Evolutionary conservation across 2,329 filamentous ascomycete species (phyloP).

Genomic region (Penicillium sp.): DNA sequence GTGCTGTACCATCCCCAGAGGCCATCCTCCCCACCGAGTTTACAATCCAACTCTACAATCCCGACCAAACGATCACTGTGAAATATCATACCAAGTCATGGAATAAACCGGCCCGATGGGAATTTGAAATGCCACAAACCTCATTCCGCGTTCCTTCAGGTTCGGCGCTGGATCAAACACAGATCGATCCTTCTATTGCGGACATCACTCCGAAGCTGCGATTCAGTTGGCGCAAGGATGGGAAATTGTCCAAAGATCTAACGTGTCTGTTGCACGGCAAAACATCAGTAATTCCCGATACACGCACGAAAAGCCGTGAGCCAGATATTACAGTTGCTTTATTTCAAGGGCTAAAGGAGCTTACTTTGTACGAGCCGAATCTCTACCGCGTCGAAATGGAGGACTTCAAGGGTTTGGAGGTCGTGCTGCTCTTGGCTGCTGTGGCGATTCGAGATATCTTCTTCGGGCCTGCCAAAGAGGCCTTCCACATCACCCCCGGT

Average conservation of each 20-base stretch:
- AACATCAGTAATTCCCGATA: conserved; percentile 59
- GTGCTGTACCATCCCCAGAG: conserved; percentile 62
- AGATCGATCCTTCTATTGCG: conserved; percentile 58
- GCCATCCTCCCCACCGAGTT: conserved; percentile 77
- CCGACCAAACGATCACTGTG: conserved; percentile 76
- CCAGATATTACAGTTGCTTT: conserved; percentile 94
- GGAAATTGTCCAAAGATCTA: conserved; percentile 80
- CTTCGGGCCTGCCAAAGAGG: conserved; percentile 65
- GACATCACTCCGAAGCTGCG: conserved; percentile 68
- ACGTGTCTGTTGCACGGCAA: conserved; percentile 84
- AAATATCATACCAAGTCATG: conserved; percentile 69
- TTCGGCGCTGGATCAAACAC: conserved; percentile 73
- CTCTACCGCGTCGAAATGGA: conserved; percentile 86
- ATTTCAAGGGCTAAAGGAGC: conserved; percentile 70
- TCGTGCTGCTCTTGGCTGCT: conserved; percentile 66
- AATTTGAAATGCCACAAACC: conserved; percentile 86
- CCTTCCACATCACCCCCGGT: conserved; percentile 65
- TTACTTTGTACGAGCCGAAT: conserved; percentile 93
- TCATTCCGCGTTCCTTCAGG: conserved; percentile 78
- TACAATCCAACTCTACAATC: conserved; percentile 87
- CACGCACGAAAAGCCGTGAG: conserved; percentile 77
- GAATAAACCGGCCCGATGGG: conserved; percentile 78
- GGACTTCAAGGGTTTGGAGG: conserved; percentile 87
- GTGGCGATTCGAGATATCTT: conserved; percentile 63
- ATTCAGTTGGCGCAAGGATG: conserved; percentile 88